These are phyloP conservation scores for Magnaporthales sp. DNA, from an alignment of 2,329 filamentous ascomycete genomes.

Conservation along the genomic window DNA sequence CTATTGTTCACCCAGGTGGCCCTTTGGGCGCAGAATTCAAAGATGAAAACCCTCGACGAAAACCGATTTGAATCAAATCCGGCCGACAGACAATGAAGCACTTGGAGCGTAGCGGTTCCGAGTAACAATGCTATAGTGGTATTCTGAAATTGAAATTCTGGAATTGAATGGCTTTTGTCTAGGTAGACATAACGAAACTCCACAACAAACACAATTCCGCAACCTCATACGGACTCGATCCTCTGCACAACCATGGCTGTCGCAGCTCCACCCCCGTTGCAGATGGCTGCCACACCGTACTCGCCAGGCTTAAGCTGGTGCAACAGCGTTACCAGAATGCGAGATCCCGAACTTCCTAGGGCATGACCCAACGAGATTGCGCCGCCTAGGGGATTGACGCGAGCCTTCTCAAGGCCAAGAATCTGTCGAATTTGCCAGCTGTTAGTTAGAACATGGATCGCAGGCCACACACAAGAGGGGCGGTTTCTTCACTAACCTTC, in stretches of 20 bases:
- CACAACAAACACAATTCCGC: background rate
- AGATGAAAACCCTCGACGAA: too few relatives aligned
- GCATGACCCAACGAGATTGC: constrained; percentile 90
- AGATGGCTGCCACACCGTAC: constrained; percentile 92
- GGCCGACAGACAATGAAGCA: too few relatives aligned
- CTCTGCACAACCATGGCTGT: constrained; percentile 87
- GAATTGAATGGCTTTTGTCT: background rate
- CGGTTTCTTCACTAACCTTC: constrained; percentile 45
- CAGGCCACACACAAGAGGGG: constrained; percentile 6
- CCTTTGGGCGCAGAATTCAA: too few relatives aligned
- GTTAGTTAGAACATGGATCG: background rate
- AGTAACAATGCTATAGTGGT: background rate
- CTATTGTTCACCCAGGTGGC: too few relatives aligned
- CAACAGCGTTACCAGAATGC: constrained; percentile 81
- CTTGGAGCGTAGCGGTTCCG: background rate
- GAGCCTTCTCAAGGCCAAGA: constrained; percentile 68
- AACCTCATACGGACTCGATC: constrained; percentile 46
- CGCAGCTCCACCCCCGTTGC: constrained; percentile 90
- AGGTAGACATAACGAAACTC: background rate
- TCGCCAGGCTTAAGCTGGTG: constrained; percentile 89
- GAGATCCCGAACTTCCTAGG: constrained; percentile 83
- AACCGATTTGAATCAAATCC: too few relatives aligned
- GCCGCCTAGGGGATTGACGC: constrained; percentile 81
- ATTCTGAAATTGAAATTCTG: background rate
- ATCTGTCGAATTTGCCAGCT: constrained; percentile 42